These are phyloP conservation scores for Monosporascus cannonballus DNA, from an alignment of 2,329 filamentous ascomycete genomes.

Conservation along the genomic window DNA sequence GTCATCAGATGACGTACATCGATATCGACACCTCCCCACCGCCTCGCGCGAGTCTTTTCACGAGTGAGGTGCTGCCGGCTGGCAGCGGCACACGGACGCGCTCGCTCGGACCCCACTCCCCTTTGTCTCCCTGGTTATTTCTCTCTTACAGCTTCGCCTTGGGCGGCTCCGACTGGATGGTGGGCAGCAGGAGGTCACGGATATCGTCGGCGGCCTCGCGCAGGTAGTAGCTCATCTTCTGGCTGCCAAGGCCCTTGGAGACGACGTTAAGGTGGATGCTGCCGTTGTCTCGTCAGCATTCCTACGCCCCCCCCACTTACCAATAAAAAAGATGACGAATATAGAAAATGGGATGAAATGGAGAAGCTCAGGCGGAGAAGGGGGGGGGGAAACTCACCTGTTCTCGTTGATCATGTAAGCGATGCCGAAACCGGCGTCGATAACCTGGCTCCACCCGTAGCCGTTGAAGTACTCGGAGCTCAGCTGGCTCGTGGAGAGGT, in stretches of 20 bases:
- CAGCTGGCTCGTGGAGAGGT: slow-evolving; percentile 80
- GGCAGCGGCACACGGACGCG: neutral
- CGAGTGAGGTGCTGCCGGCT: too few relatives aligned
- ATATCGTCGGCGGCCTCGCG: slow-evolving; percentile 91
- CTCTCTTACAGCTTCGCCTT: slow-evolving; percentile 77
- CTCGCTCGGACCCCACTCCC: neutral
- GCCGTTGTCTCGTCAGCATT: slow-evolving; percentile 6
- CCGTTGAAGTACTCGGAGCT: slow-evolving; percentile 98
- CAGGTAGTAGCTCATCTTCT: slow-evolving; percentile 92
- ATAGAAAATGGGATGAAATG: too few relatives aligned
- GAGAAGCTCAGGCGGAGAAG: too few relatives aligned
- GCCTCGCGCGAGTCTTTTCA: neutral
- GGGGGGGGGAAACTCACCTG: slow-evolving; percentile 49
- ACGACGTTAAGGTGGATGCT: slow-evolving; percentile 98
- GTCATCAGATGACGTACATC: too few relatives aligned
- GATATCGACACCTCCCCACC: neutral
- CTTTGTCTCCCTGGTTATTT: neutral
- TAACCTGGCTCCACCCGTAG: slow-evolving; percentile 97
- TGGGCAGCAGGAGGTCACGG: slow-evolving; percentile 76
- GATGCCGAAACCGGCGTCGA: slow-evolving; percentile 93
- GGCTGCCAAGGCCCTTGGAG: slow-evolving; percentile 83
- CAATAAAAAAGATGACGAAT: too few relatives aligned
- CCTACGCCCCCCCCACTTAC: neutral
- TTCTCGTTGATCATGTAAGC: slow-evolving; percentile 99
- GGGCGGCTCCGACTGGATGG: slow-evolving; percentile 65